Evolutionary conservation across 2,329 filamentous ascomycete genomes (phyloP).

Genomic region (Trichoderma lentiforme): DNA sequence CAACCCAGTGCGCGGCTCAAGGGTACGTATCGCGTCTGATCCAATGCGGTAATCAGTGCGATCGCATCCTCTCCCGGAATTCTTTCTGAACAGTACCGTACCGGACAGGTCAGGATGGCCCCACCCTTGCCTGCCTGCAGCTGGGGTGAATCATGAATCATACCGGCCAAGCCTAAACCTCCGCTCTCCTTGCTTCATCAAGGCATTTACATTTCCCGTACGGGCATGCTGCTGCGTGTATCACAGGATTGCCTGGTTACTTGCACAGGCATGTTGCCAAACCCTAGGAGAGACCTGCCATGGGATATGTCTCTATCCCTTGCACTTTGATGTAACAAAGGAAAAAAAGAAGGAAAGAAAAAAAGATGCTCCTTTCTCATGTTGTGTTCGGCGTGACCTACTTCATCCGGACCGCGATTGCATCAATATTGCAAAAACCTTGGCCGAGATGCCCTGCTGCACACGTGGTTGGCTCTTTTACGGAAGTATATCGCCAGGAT

Average conservation of each 20-base stretch:
- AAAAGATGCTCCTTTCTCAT: not conserved
- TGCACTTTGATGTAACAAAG: not conserved
- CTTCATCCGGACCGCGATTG: not conserved
- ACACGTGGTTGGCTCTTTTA: not conserved
- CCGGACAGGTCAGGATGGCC: not conserved
- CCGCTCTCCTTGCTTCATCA: not conserved
- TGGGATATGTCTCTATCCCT: not conserved
- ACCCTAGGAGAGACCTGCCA: not conserved
- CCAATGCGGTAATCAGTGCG: slow-evolving; percentile 21
- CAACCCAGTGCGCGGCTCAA: slow-evolving; percentile 5
- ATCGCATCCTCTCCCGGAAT: not conserved
- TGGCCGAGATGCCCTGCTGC: not conserved
- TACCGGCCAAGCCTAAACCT: not conserved
- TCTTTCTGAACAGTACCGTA: not conserved
- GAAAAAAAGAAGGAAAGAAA: not conserved
- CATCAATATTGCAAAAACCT: not conserved
- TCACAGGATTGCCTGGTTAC: not conserved
- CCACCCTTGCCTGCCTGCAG: not conserved
- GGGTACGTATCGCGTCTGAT: slow-evolving; percentile 12
- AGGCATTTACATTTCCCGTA: not conserved
- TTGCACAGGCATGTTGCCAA: not conserved
- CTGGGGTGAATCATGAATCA: not conserved
- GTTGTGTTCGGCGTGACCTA: not conserved
- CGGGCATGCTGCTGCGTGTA: not conserved
- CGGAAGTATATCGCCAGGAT: not conserved